A percentile compares a stretch with the other conserved stretches of the same genome.
Evolutionary conservation across 331 rosid genomes (phyloP).

Genomic region (Ulmus americana): DNA sequence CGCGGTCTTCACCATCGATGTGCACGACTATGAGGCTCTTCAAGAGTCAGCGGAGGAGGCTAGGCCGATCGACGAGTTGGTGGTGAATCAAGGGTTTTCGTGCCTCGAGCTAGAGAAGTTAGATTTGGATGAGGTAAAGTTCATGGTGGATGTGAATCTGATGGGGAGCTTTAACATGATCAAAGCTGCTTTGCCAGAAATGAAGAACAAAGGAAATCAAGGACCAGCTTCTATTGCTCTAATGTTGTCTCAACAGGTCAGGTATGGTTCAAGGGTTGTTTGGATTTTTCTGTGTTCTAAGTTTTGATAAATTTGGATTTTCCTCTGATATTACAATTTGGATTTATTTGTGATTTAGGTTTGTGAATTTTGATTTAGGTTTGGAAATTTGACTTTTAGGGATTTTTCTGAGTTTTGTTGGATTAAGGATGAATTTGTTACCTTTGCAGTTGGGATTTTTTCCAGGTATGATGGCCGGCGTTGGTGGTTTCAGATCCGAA

Average conservation of each 20-base stretch:
- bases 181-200: conserved; percentile 70
- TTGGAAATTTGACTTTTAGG: no score
- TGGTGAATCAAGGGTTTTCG: conserved; percentile 70
- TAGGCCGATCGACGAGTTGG: conserved; percentile 59
- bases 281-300: no score
- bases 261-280: conserved; percentile 22
- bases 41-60: conserved; percentile 52
- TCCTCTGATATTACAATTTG: no score
- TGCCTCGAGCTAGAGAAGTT: conserved; percentile 66
- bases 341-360: no score
- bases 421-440: no score
- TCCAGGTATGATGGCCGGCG: no score
- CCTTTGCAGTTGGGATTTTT: no score
- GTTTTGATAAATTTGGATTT: no score
- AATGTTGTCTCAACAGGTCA: conserved; percentile 89
- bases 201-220: conserved; percentile 47
- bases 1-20: conserved; percentile 59
- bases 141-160: conserved; percentile 78
- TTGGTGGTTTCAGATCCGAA: no score
- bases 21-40: conserved; percentile 59
- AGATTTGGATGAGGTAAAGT: conserved; percentile 66
- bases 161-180: conserved; percentile 69
- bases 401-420: no score
- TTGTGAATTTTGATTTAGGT: no score
- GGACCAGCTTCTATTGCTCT: conserved; percentile 69